Base-by-base conservation (phyloP, 768 basidiomycete species). In the Boletus rubropictus region DNA sequence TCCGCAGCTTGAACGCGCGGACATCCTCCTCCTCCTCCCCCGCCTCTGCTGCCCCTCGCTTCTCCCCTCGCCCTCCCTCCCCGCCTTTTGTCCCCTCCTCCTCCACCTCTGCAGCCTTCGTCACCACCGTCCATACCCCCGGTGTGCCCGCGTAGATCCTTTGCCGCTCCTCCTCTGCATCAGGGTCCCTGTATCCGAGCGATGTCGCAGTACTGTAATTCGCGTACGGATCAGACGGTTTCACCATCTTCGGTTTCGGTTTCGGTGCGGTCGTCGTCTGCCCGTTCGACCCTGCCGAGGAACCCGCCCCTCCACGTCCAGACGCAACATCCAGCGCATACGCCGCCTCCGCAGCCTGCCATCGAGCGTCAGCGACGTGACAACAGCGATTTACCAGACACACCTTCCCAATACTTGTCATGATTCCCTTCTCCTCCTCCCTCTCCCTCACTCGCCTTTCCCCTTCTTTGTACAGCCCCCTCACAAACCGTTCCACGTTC, bases 391-490 rank as follows among this genome's bases (percentile, higher is more conserved):
- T 20, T 5, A 15, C 8, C 7, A 22, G 11, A 39, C 54, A 5
- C 45, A 87, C 95, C 72, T 78, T 80, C 57, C 96, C 90, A 45
- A 99, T 83, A 48, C 82, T 68, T 8, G 74, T 82, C 79, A 99
- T 91, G 64, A 96, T 90, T 50, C 83, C 69, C 60, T 80, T 83
- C 69, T 94, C 92, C 61, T 94, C 88, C 54, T 89, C 89, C 34
- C 71, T 69, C 49, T 92, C 87, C 63, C 84, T 84, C 74, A 86
- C 88, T 51, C 81, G 81, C 70, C 88, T 89, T 67, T 89, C 89
- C 2, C 95, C 90, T 4, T 79, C 69, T 73, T 97, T 97, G 79
- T 98, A 99, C 35, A 98, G 77, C 32, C 87, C 82, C 20, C 93
- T 76, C 48, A 98, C 86, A 68, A 86, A 96, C 15, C 94, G 78